A percentile compares a stretch with the other conserved stretches of the same genome.
Conservation (phyloP, 1,139 yeast genomes). For the Geotrichum klebahnii region DNA sequence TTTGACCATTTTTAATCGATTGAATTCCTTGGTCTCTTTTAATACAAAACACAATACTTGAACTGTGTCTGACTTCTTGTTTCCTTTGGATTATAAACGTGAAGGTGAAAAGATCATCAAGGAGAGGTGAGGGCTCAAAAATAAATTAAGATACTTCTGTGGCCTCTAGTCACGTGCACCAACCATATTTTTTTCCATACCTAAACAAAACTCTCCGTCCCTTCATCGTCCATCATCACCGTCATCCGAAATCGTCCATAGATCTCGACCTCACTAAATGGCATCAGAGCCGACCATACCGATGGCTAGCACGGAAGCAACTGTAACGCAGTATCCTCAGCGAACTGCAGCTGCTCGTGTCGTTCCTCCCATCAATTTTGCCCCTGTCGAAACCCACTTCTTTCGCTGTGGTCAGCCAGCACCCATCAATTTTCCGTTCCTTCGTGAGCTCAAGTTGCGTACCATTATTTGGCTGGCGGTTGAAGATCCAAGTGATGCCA, state of each 20-base stretch:
- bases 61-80: no score
- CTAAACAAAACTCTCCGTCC: background rate
- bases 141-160: background rate
- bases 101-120: background rate
- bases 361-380: slow-evolving; percentile 90
- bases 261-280: no score
- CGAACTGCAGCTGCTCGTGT: slow-evolving; percentile 45
- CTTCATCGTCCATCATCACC: background rate
- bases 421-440: slow-evolving; percentile 82
- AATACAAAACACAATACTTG: no score
- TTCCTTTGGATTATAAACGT: no score
- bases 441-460: slow-evolving; percentile 65
- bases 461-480: slow-evolving; percentile 91
- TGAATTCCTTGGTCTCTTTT: no score
- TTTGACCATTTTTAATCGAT: slow-evolving; percentile 17
- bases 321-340: background rate
- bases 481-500: slow-evolving; percentile 89
- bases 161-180: background rate
- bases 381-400: slow-evolving; percentile 84
- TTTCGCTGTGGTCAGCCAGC: slow-evolving; percentile 96
- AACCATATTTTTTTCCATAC: background rate
- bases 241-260: no score
- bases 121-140: background rate
- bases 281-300: background rate
- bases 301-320: background rate